Conservation (phyloP, 306 rosid genomes). For the Begonia fuchsioides region DNA sequence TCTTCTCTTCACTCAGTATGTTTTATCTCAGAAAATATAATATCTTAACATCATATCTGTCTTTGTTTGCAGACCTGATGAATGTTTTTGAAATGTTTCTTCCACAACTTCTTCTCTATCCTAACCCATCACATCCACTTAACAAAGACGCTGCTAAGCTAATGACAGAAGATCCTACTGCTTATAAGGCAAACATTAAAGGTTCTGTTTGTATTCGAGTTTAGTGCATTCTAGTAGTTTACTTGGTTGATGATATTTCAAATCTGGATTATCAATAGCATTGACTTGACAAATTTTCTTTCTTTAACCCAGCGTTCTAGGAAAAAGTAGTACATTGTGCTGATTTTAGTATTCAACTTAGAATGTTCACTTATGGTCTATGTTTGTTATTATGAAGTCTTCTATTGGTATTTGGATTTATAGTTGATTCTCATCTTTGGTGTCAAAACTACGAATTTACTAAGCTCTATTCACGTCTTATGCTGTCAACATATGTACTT, state of each 20-base stretch:
- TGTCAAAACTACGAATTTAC: too few relatives aligned
- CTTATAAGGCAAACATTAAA: constrained; percentile 68
- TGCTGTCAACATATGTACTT: too few relatives aligned
- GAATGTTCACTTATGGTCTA: too few relatives aligned
- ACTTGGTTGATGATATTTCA: neutral
- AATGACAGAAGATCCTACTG: constrained; percentile 59
- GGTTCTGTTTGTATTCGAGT: constrained; percentile 22
- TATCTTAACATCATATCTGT: constrained; percentile 3
- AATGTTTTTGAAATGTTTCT: constrained; percentile 79
- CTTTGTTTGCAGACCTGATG: constrained; percentile 47
- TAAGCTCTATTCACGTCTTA: too few relatives aligned
- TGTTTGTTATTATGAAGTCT: too few relatives aligned
- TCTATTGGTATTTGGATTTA: too few relatives aligned
- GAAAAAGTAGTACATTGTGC: too few relatives aligned
- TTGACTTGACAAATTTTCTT: too few relatives aligned
- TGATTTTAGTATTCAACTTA: too few relatives aligned
- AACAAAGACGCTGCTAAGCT: constrained; percentile 84
- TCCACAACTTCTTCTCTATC: constrained; percentile 89
- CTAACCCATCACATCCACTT: constrained; percentile 79
- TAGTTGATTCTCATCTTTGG: too few relatives aligned
- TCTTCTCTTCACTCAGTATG: constrained; percentile 7
- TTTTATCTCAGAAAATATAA: constrained; percentile 5
- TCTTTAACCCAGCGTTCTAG: too few relatives aligned
- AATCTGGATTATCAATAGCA: neutral
- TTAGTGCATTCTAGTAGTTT: neutral